These are phyloP conservation scores for Megacollybia marginata DNA, from an alignment of 768 basidiomycete species.

Conservation along the genomic window DNA sequence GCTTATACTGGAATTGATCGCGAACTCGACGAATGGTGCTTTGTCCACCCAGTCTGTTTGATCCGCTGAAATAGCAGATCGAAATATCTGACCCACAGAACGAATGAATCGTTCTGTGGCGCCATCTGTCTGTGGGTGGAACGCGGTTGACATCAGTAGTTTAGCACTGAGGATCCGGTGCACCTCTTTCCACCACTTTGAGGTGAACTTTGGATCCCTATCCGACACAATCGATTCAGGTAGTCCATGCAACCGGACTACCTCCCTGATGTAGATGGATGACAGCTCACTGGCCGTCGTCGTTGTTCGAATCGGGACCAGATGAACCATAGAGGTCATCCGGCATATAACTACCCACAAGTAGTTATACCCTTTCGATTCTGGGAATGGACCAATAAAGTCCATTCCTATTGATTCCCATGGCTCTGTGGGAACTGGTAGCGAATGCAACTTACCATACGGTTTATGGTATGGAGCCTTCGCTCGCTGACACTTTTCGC, in stretches of 20 bases:
- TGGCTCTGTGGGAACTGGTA: background rate
- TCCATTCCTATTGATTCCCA: background rate
- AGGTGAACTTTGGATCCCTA: background rate
- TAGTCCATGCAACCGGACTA: background rate
- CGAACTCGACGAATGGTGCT: slow-evolving; percentile 11
- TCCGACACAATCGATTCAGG: background rate
- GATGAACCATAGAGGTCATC: background rate
- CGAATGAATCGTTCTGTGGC: background rate
- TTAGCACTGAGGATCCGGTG: background rate
- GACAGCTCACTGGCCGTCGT: background rate
- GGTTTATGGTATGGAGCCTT: background rate
- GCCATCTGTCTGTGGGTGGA: background rate
- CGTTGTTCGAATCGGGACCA: background rate
- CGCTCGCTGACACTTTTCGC: background rate
- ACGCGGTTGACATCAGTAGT: background rate
- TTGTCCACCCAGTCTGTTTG: slow-evolving; percentile 12
- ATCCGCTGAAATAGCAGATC: slow-evolving; percentile 2
- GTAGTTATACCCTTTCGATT: background rate
- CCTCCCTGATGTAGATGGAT: background rate
- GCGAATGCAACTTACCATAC: background rate
- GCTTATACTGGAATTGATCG: slow-evolving; percentile 12
- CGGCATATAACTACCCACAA: background rate
- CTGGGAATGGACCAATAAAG: background rate
- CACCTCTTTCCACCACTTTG: background rate
- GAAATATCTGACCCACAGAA: background rate